A percentile compares a stretch with the other conserved stretches of the same genome.
phyloP scores from a whole-genome alignment of 1,139 yeast species.

The Debaryomyces subglobosus region DNA sequence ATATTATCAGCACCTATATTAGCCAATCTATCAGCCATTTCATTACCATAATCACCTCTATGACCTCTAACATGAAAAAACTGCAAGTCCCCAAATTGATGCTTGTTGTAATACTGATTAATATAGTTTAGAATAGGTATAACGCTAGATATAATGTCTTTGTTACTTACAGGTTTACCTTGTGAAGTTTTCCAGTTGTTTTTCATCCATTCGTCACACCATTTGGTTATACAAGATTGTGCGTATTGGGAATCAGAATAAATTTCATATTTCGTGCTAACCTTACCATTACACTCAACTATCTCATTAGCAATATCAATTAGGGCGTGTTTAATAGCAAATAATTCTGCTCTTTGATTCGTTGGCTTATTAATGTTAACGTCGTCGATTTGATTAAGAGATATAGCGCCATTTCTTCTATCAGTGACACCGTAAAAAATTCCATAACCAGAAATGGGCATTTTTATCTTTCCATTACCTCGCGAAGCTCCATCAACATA shows the following conservation, averaged over 20 bases:
- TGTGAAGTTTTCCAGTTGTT: conserved; percentile 54
- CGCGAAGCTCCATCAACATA: conserved; percentile 77
- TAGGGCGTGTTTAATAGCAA: conserved; percentile 65
- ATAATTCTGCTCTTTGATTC: conserved; percentile 80
- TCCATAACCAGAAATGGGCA: conserved; percentile 67
- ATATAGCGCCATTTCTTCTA: conserved; percentile 54
- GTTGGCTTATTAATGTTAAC: conserved; percentile 48
- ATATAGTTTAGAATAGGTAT: conserved; percentile 30
- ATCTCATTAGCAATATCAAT: conserved; percentile 32
- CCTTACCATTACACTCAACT: not conserved
- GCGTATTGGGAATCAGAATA: conserved; percentile 64
- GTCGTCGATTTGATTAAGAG: conserved; percentile 37
- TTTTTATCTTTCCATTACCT: conserved; percentile 50
- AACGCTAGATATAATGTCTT: conserved; percentile 47
- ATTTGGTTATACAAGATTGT: conserved; percentile 47
- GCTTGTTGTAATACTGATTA: conserved; percentile 24
- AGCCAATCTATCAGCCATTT: conserved; percentile 76
- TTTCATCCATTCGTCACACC: conserved; percentile 56
- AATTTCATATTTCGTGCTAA: conserved; percentile 31
- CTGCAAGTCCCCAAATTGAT: conserved; percentile 37
- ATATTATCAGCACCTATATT: conserved; percentile 56
- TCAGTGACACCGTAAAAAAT: conserved; percentile 66
- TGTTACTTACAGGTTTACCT: conserved; percentile 53
- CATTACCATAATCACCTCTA: conserved; percentile 69
- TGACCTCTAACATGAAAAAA: conserved; percentile 76